Evolutionary conservation across 805 yeast genomes (phyloP), one percentile per base, ranked within the genome.

Genomic region (Wickerhamiella kurtzmanii): DNA sequence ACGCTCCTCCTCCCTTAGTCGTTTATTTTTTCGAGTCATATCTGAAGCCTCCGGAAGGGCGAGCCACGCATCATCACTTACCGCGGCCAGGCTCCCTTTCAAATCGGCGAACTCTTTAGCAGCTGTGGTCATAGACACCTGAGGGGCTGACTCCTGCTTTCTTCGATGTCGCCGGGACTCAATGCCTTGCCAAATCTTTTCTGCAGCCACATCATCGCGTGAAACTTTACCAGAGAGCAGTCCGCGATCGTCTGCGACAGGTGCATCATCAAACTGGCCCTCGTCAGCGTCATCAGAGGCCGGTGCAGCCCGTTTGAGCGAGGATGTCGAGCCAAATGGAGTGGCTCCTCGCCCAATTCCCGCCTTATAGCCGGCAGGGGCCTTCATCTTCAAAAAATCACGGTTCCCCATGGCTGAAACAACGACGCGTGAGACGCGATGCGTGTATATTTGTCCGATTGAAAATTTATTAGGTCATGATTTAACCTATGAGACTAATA

Each of bases 281-380:
- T 57, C 62, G 19, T 59, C 66, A n/a, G 55, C 61, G 18, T 51
- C 61, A 15, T 48, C 54, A 2, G 82, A 94, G 1, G 92, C 85
- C 49, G 86, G 74, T 0, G 95, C 86, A 0, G 88, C 78, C 11
- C 18, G 15, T n/a, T 19, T 21, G n/a, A 38, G 41, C 38, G 17
- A n/a, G n/a, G n/a, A n/a, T 16, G 38, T 18, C 13, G 17, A n/a
- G 5, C 38, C 19, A 63, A 92, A 88, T 3, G 96, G 97, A 1
- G 84, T 75, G 1, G 96, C 97, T 22, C 98, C 98, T 59, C 98
- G 71, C 0, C 96, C 97, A 5, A 87, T 64, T 21, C 98, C 98
- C 2, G 97, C 82, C 37, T 87, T 74, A 60, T 89, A 89, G 4
- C 94, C 94, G 1, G 81, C 75, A 0, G 98, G 98, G 1, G 97